Percentiles rank a stretch among this genome's conserved stretches.
These are phyloP conservation scores for Hygrophoropsis aurantiaca DNA, from an alignment of 768 basidiomycete genomes.

Conservation along the genomic window DNA sequence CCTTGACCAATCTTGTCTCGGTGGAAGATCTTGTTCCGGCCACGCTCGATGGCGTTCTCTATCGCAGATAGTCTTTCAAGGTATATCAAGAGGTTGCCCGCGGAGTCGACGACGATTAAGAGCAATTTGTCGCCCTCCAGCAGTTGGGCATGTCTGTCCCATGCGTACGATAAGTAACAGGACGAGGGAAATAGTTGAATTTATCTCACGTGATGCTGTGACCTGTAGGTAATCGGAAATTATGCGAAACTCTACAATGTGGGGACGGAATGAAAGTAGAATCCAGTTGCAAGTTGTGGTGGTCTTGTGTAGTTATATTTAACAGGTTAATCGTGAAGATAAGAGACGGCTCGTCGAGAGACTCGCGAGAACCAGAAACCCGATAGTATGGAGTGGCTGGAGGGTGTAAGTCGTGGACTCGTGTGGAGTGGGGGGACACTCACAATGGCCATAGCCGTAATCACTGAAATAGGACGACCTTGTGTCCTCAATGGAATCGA, in stretches of 20 bases:
- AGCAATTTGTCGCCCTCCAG: conserved; percentile 40
- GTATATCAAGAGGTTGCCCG: conserved; percentile 36
- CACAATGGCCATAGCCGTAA: too few relatives aligned
- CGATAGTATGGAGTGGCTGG: conserved; percentile 14
- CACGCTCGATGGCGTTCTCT: conserved; percentile 26
- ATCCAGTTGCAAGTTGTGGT: conserved; percentile 25
- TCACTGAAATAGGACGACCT: too few relatives aligned
- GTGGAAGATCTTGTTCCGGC: conserved; percentile 32
- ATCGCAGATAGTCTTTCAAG: conserved; percentile 35
- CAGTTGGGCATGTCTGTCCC: conserved; percentile 38
- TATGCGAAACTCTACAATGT: conserved; percentile 12
- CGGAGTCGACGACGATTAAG: conserved; percentile 37
- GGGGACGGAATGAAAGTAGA: conserved; percentile 21
- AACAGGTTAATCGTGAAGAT: conserved; percentile 23
- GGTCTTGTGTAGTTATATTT: conserved; percentile 27
- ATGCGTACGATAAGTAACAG: not conserved
- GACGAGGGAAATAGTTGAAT: too few relatives aligned
- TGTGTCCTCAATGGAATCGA: conserved; percentile 7
- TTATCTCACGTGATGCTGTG: conserved; percentile 13
- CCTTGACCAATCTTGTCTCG: conserved; percentile 47
- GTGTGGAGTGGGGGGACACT: too few relatives aligned
- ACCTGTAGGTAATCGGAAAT: conserved; percentile 18
- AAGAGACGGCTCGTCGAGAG: conserved; percentile 13
- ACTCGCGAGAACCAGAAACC: conserved; percentile 17
- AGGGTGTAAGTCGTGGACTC: conserved; percentile 1